Conservation (phyloP, 768 basidiomycete species). For the Lactarius tabidus region DNA sequence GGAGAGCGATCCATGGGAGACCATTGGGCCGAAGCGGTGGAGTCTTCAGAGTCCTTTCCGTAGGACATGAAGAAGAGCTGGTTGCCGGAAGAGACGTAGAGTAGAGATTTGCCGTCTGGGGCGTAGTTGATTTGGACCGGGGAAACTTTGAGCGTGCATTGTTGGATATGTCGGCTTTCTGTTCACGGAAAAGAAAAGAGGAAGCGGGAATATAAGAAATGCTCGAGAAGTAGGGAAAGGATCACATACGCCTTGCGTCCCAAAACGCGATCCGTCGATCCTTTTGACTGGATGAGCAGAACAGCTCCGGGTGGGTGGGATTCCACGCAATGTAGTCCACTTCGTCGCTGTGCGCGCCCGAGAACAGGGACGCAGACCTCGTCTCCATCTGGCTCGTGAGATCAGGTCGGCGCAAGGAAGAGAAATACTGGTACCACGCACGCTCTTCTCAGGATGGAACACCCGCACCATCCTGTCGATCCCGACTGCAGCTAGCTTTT, state of each 20-base stretch:
- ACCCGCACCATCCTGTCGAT: slow-evolving; percentile 73
- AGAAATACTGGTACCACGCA: slow-evolving; percentile 35
- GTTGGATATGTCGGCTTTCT: slow-evolving; percentile 72
- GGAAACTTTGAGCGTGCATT: slow-evolving; percentile 51
- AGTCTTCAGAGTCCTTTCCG: slow-evolving; percentile 49
- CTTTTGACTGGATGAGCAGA: slow-evolving; percentile 74
- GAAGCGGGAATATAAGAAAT: neutral
- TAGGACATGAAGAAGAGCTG: slow-evolving; percentile 59
- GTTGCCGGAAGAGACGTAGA: slow-evolving; percentile 59
- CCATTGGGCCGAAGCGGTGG: slow-evolving; percentile 46
- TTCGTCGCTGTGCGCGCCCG: slow-evolving; percentile 72
- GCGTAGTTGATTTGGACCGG: slow-evolving; percentile 67
- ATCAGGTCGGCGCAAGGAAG: neutral
- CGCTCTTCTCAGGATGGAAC: slow-evolving; percentile 78
- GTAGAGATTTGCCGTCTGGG: slow-evolving; percentile 62
- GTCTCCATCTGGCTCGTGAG: slow-evolving; percentile 55
- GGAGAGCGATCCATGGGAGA: slow-evolving; percentile 33
- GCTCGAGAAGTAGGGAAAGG: neutral
- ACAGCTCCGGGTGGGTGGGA: slow-evolving; percentile 77
- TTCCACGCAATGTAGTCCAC: slow-evolving; percentile 85
- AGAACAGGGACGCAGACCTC: slow-evolving; percentile 58
- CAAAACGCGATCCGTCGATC: slow-evolving; percentile 76
- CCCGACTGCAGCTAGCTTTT: slow-evolving; percentile 75
- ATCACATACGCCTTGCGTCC: slow-evolving; percentile 71
- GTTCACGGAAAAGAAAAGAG: slow-evolving; percentile 10